Evolutionary conservation across 495 filamentous ascomycete species (phyloP).

Genomic region (Aspergillus kassunensis): DNA sequence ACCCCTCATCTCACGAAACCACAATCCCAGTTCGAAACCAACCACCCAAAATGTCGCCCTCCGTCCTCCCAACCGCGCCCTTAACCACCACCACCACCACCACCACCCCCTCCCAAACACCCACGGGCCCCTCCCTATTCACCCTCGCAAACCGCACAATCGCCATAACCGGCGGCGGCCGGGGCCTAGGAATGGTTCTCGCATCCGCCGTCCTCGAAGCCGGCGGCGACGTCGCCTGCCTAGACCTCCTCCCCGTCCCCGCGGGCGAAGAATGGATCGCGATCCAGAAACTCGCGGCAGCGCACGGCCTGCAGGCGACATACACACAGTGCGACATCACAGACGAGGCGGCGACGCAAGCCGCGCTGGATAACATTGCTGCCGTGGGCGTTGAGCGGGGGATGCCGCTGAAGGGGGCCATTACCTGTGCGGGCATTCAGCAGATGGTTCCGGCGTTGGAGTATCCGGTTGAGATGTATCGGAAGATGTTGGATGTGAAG

Average conservation of each 20-base stretch:
- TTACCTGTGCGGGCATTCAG: conserved; percentile 84
- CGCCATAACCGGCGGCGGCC: conserved; percentile 65
- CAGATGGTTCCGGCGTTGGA: conserved; percentile 58
- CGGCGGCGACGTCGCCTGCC: conserved; percentile 58
- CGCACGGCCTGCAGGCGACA: conserved; percentile 38
- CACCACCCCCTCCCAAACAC: neutral
- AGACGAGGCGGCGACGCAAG: conserved; percentile 43
- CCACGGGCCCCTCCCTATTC: conserved; percentile 27
- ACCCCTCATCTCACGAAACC: neutral
- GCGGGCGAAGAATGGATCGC: conserved; percentile 33
- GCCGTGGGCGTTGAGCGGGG: conserved; percentile 46
- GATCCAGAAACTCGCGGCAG: conserved; percentile 47
- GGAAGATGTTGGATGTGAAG: conserved; percentile 67
- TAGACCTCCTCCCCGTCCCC: conserved; percentile 56
- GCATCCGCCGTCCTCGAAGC: conserved; percentile 66
- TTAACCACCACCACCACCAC: neutral
- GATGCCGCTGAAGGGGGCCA: conserved; percentile 61
- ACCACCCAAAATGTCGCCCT: conserved; percentile 25
- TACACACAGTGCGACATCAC: conserved; percentile 55
- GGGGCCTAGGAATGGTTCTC: conserved; percentile 59
- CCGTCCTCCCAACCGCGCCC: conserved; percentile 21
- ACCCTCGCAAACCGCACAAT: conserved; percentile 63
- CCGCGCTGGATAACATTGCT: conserved; percentile 29
- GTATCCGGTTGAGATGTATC: conserved; percentile 56
- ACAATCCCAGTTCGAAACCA: neutral